phyloP scores from a whole-genome alignment of 345 rosid genomes.

The Kandelia obovata region DNA sequence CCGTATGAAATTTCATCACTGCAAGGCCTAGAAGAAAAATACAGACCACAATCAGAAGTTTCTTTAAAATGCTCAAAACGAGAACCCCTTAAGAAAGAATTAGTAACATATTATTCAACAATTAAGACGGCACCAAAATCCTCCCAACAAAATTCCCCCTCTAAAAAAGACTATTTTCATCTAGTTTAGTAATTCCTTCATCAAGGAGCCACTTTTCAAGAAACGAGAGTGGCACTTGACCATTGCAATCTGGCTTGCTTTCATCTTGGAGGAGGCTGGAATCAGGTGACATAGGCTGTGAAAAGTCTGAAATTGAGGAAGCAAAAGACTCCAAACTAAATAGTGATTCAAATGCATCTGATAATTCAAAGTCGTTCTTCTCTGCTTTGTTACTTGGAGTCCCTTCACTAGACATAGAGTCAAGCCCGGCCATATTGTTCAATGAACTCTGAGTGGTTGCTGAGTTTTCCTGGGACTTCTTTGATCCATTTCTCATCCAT shows the following conservation, averaged over 20 bases:
- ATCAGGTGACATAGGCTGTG: conserved; percentile 42
- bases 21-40: conserved; percentile 11
- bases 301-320: conserved; percentile 43
- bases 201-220: conserved; percentile 74
- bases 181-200: conserved; percentile 42
- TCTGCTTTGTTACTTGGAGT: conserved; percentile 23
- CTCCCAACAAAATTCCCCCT: neutral
- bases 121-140: neutral
- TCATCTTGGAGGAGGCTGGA: conserved; percentile 45
- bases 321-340: conserved; percentile 45
- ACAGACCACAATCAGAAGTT: conserved; percentile 15
- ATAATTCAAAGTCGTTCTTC: conserved; percentile 19
- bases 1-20: conserved; percentile 3
- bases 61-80: conserved; percentile 7
- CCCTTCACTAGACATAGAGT: conserved; percentile 32
- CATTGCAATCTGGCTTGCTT: conserved; percentile 34
- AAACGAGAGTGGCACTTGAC: conserved; percentile 45
- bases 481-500: conserved; percentile 45
- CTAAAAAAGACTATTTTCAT: conserved; percentile 27
- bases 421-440: conserved; percentile 18
- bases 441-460: conserved; percentile 28
- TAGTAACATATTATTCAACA: conserved; percentile 5
- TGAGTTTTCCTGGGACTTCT: conserved; percentile 24
- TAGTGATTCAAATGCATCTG: conserved; percentile 43
- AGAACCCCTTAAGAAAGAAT: conserved; percentile 28